These are phyloP conservation scores for Balakata baccata DNA, from an alignment of 345 rosid genomes.

Conservation along the genomic window DNA sequence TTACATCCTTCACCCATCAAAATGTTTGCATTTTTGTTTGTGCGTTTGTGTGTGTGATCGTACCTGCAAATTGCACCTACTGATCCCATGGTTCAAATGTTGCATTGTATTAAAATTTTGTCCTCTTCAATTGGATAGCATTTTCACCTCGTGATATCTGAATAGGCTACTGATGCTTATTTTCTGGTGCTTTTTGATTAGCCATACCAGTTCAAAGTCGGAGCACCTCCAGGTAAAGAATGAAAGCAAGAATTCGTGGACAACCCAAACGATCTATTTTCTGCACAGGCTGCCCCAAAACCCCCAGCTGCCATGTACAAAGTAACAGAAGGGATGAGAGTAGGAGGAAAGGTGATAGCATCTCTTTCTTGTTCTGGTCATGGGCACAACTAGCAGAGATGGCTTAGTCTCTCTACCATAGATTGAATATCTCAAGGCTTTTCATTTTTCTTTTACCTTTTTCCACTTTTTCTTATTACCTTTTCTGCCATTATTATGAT, in stretches of 20 bases:
- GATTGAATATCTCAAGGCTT: background rate
- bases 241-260: constrained; percentile 83
- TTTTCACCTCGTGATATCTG: background rate
- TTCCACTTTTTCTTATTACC: background rate
- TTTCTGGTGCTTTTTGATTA: constrained; percentile 20
- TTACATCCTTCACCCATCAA: background rate
- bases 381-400: background rate
- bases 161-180: constrained; percentile 10
- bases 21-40: background rate
- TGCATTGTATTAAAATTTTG: no score
- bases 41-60: no score
- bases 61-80: no score
- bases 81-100: no score
- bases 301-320: constrained; percentile 87
- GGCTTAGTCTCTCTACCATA: background rate
- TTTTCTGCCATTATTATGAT: constrained; percentile 12
- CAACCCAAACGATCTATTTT: constrained; percentile 86
- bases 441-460: no score
- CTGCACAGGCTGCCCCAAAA: constrained; percentile 96
- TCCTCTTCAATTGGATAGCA: no score
- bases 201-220: constrained; percentile 89
- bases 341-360: constrained; percentile 74
- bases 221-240: constrained; percentile 81
- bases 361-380: background rate
- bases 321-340: constrained; percentile 75